phyloP scores from a whole-genome alignment of 768 basidiomycete genomes.

The Cantharellus anzutake region DNA sequence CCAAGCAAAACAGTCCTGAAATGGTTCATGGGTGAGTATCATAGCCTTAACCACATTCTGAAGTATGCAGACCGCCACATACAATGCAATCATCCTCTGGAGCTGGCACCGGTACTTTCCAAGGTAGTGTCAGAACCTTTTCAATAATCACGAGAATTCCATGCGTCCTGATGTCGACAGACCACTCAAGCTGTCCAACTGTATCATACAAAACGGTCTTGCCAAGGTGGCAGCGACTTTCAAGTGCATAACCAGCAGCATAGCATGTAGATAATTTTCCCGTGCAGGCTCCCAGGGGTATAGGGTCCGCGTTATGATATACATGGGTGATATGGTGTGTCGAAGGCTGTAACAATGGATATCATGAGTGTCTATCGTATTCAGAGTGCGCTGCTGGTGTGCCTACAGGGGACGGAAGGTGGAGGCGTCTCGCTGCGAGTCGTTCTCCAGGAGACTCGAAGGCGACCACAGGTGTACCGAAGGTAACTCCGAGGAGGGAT shows the following conservation, averaged over 20 bases:
- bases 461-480: slow-evolving; percentile 80
- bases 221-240: slow-evolving; percentile 76
- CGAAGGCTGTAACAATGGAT: neutral
- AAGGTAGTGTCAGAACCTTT: slow-evolving; percentile 45
- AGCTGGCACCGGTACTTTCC: slow-evolving; percentile 45
- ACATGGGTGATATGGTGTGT: slow-evolving; percentile 29
- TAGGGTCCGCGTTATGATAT: slow-evolving; percentile 87
- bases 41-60: slow-evolving; percentile 21
- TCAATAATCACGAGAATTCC: slow-evolving; percentile 53
- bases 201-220: slow-evolving; percentile 73
- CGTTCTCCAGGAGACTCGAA: slow-evolving; percentile 84
- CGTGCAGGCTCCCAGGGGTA: slow-evolving; percentile 69
- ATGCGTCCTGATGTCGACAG: slow-evolving; percentile 57
- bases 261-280: slow-evolving; percentile 63
- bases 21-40: neutral
- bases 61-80: neutral
- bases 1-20: slow-evolving; percentile 58
- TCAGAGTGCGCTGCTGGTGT: neutral
- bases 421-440: slow-evolving; percentile 42
- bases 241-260: slow-evolving; percentile 72
- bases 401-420: slow-evolving; percentile 8
- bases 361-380: neutral
- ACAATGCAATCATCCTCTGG: slow-evolving; percentile 52
- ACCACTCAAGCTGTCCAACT: slow-evolving; percentile 48
- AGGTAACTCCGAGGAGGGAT: slow-evolving; percentile 69